A percentile compares a stretch with the other conserved stretches of the same genome.
Conservation (phyloP, 805 yeast species). For the Wickerhamiella hasegawae region DNA sequence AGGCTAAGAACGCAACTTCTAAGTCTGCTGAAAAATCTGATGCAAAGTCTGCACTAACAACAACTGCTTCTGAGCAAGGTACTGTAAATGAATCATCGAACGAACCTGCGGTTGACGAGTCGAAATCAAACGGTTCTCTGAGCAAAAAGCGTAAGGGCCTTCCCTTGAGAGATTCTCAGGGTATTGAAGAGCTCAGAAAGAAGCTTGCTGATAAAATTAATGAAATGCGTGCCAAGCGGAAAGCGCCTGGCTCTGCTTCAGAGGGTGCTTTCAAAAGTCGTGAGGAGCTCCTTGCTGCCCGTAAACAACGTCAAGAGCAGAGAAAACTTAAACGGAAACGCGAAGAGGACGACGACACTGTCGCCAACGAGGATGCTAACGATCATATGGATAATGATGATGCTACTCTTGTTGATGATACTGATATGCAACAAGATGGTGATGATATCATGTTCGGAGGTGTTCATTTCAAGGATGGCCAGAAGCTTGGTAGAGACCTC, state of each 20-base stretch:
- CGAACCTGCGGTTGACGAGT: neutral
- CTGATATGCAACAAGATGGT: slow-evolving; percentile 21
- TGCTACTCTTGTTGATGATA: slow-evolving; percentile 19
- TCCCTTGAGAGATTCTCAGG: slow-evolving; percentile 14
- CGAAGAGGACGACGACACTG: slow-evolving; percentile 27
- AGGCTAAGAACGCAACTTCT: neutral
- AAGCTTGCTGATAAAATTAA: slow-evolving; percentile 62
- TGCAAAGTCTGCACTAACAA: neutral
- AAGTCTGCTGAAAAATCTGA: neutral
- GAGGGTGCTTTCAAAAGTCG: slow-evolving; percentile 66
- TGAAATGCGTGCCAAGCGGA: slow-evolving; percentile 59
- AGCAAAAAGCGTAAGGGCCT: slow-evolving; percentile 13
- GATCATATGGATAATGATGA: slow-evolving; percentile 23
- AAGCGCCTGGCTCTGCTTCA: slow-evolving; percentile 75
- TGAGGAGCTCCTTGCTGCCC: slow-evolving; percentile 29
- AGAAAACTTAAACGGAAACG: slow-evolving; percentile 21
- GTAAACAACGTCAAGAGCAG: slow-evolving; percentile 26
- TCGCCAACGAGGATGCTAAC: slow-evolving; percentile 23
- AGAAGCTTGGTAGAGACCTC: slow-evolving; percentile 59
- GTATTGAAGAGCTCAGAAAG: slow-evolving; percentile 55
- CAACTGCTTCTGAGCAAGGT: neutral
- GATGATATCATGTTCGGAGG: slow-evolving; percentile 53
- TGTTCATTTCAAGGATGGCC: slow-evolving; percentile 70
- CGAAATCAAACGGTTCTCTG: slow-evolving; percentile 5
- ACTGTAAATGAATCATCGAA: neutral